Evolutionary conservation across 768 basidiomycete species (phyloP).

Genomic region (Tubosaeta sp.): DNA sequence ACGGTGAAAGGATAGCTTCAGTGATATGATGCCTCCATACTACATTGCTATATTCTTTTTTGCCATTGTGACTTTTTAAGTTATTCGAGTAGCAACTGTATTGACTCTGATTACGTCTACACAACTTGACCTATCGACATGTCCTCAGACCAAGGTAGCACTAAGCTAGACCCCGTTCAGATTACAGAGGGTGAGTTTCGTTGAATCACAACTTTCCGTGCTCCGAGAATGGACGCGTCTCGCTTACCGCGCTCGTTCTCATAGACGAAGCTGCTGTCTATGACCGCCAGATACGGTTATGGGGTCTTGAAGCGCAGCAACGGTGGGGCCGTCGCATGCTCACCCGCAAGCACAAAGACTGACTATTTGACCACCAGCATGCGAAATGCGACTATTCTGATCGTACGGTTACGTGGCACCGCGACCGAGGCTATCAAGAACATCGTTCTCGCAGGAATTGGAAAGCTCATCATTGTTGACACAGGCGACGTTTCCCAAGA

Average conservation of each 20-base stretch:
- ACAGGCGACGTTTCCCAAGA: slow-evolving; percentile 67
- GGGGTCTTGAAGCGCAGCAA: slow-evolving; percentile 98
- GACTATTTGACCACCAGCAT: slow-evolving; percentile 50
- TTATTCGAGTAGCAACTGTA: not conserved
- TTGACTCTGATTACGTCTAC: slow-evolving; percentile 13
- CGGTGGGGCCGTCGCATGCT: slow-evolving; percentile 43
- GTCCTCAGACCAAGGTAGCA: slow-evolving; percentile 24
- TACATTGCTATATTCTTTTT: not conserved
- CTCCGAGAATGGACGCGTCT: slow-evolving; percentile 2
- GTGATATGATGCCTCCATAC: slow-evolving; percentile 10
- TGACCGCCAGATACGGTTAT: slow-evolving; percentile 94
- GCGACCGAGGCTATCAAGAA: slow-evolving; percentile 97
- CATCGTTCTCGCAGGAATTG: slow-evolving; percentile 94
- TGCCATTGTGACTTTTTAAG: not conserved
- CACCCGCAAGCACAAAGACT: slow-evolving; percentile 1
- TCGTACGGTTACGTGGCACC: slow-evolving; percentile 73
- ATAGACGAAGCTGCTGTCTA: slow-evolving; percentile 78
- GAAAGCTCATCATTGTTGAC: slow-evolving; percentile 83
- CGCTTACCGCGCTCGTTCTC: not conserved
- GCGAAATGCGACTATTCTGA: slow-evolving; percentile 87
- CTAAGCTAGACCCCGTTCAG: slow-evolving; percentile 38
- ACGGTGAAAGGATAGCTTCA: slow-evolving; percentile 48
- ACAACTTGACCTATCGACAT: slow-evolving; percentile 4
- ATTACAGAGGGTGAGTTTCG: slow-evolving; percentile 61
- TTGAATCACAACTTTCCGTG: not conserved